Percentiles rank a stretch among this genome's conserved stretches.
Evolutionary conservation across 441 rosid species (phyloP).

Genomic region (Pelargonium citronellum): DNA sequence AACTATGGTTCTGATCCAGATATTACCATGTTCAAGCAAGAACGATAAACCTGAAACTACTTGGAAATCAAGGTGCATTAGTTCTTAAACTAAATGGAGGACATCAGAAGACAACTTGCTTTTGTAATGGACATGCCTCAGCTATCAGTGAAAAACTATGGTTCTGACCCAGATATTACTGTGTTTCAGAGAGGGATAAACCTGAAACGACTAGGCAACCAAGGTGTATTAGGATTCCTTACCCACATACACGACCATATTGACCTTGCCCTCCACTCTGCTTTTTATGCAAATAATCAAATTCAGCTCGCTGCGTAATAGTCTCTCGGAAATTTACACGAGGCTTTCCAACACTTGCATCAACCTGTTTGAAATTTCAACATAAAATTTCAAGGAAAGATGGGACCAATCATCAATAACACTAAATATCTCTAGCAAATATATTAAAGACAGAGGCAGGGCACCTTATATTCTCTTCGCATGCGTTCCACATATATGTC

Average conservation of each 20-base stretch:
- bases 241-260: slow-evolving; percentile 90
- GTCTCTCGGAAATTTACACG: slow-evolving; percentile 96
- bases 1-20: too few relatives aligned
- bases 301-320: slow-evolving; percentile 75
- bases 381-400: background rate
- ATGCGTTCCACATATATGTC: slow-evolving; percentile 94
- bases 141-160: too few relatives aligned
- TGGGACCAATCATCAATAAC: slow-evolving; percentile 1
- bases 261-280: slow-evolving; percentile 99
- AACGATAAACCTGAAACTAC: too few relatives aligned
- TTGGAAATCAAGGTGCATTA: too few relatives aligned
- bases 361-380: slow-evolving; percentile 49
- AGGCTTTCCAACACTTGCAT: slow-evolving; percentile 95
- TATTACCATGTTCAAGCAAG: too few relatives aligned
- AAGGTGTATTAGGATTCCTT: slow-evolving; percentile 25
- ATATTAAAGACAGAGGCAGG: slow-evolving; percentile 15
- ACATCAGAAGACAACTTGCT: too few relatives aligned
- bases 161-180: too few relatives aligned
- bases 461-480: slow-evolving; percentile 87
- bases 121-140: too few relatives aligned
- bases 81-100: too few relatives aligned
- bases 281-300: slow-evolving; percentile 95
- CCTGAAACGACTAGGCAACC: background rate
- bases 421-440: background rate
- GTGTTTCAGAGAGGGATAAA: background rate